Evolutionary conservation across 345 rosid genomes (phyloP).

Genomic region (Camelina hispida): DNA sequence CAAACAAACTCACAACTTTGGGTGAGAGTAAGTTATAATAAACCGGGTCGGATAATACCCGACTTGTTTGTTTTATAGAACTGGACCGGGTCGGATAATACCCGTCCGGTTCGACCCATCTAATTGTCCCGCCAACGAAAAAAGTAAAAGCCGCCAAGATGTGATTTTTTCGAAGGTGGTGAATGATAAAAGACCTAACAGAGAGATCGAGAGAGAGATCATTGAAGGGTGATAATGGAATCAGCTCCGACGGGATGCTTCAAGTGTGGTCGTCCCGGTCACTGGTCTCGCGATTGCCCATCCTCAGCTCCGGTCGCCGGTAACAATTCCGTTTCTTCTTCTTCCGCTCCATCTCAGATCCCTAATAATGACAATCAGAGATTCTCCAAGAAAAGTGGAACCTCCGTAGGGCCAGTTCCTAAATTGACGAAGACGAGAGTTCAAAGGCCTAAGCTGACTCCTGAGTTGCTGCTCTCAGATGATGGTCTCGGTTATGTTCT

Average conservation of each 20-base stretch:
- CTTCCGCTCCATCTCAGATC: conserved; percentile 31
- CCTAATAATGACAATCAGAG: conserved; percentile 32
- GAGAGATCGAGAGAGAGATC: neutral
- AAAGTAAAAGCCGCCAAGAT: conserved; percentile 33
- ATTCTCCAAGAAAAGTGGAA: conserved; percentile 25
- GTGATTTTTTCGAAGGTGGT: neutral
- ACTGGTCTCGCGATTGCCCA: conserved; percentile 96
- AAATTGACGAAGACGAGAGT: conserved; percentile 36
- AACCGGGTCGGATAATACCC: too few species aligned
- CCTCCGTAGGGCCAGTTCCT: conserved; percentile 40
- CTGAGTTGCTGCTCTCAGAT: conserved; percentile 75
- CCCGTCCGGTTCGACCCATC: conserved; percentile 17
- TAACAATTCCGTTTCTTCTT: conserved; percentile 16
- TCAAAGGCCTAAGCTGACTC: conserved; percentile 80
- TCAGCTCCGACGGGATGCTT: conserved; percentile 85
- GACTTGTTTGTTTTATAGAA: too few species aligned
- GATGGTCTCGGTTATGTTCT: conserved; percentile 88
- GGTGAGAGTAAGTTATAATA: too few species aligned
- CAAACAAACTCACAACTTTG: too few species aligned
- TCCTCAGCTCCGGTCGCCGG: conserved; percentile 43
- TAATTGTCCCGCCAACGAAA: conserved; percentile 37
- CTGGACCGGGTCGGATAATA: neutral
- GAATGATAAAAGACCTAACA: conserved; percentile 34
- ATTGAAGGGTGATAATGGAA: conserved; percentile 47
- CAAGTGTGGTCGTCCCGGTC: conserved; percentile 98